These are phyloP conservation scores for Cercospora sp. DNA, from an alignment of 2,329 filamentous ascomycete genomes.

Conservation along the genomic window DNA sequence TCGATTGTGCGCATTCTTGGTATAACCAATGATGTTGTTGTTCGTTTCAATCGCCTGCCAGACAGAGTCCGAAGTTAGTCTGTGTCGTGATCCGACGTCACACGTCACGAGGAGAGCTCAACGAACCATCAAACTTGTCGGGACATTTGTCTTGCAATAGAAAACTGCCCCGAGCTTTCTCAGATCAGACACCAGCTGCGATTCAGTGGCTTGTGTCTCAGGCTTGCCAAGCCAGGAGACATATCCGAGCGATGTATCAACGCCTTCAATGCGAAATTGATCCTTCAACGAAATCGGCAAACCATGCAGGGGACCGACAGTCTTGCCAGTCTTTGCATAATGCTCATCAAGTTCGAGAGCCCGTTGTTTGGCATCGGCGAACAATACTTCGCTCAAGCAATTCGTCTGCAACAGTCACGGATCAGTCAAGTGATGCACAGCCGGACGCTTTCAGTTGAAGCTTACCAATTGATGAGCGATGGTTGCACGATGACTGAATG, in stretches of 20 bases:
- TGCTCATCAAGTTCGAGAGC: neutral
- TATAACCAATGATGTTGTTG: neutral
- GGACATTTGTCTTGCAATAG: neutral
- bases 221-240: neutral
- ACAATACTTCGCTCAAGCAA: neutral
- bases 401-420: neutral
- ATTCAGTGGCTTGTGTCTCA: neutral
- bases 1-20: neutral
- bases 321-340: neutral
- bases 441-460: neutral
- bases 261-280: neutral
- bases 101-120: neutral
- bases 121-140: neutral
- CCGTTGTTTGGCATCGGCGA: neutral
- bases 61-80: neutral
- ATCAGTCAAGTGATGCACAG: neutral
- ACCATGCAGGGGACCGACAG: neutral
- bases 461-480: neutral
- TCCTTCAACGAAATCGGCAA: neutral
- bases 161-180: neutral
- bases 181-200: neutral
- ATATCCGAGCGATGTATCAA: neutral
- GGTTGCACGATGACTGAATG: neutral
- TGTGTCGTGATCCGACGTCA: neutral
- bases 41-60: neutral